These are phyloP conservation scores for Tuber umbilicatum DNA, from an alignment of 495 filamentous ascomycete species.

Conservation along the genomic window DNA sequence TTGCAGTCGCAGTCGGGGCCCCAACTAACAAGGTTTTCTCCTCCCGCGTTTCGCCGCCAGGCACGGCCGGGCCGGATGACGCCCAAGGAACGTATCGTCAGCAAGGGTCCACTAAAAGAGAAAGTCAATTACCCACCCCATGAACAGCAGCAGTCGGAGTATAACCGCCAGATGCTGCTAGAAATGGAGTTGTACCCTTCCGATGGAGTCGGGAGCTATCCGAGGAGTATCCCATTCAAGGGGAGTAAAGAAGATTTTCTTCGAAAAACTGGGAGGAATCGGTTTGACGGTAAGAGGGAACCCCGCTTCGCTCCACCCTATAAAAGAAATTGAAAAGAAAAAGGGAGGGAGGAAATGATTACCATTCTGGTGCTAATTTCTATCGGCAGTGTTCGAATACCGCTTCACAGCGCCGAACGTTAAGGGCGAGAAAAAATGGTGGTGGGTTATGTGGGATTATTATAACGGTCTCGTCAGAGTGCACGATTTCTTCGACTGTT, in stretches of 20 bases:
- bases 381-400: constrained; percentile 76
- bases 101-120: constrained; percentile 36
- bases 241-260: constrained; percentile 86
- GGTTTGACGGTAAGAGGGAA: constrained; percentile 67
- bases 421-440: constrained; percentile 58
- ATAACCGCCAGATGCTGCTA: constrained; percentile 45
- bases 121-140: constrained; percentile 36
- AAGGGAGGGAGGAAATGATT: constrained; percentile 5
- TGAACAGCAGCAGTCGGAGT: constrained; percentile 25
- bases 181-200: constrained; percentile 60
- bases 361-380: constrained; percentile 17
- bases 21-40: background rate
- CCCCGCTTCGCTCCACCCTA: background rate
- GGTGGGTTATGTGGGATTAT: constrained; percentile 93
- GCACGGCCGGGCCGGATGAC: constrained; percentile 5
- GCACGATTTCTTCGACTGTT: constrained; percentile 90
- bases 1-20: background rate
- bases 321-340: background rate
- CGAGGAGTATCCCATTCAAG: constrained; percentile 80
- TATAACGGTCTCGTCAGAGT: constrained; percentile 90
- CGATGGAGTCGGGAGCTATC: constrained; percentile 61
- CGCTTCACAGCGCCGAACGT: constrained; percentile 57
- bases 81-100: constrained; percentile 21
- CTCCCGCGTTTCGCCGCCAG: constrained; percentile 10
- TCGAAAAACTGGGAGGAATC: constrained; percentile 74